phyloP scores from a whole-genome alignment of 805 yeast species.

The Metschnikowia gelsemii region DNA sequence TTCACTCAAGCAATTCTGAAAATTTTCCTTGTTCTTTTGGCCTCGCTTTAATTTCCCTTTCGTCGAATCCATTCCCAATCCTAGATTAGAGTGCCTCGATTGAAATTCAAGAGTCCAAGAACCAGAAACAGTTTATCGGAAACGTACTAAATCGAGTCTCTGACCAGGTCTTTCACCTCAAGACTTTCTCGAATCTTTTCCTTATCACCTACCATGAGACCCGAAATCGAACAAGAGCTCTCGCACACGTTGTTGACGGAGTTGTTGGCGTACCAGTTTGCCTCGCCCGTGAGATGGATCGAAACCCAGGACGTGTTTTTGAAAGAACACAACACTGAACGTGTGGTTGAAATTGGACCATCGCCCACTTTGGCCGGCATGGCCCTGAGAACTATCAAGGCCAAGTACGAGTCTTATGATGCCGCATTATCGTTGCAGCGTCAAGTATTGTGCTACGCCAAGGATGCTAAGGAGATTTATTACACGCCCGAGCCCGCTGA shows the following conservation, averaged over 20 bases:
- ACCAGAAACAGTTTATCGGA: background rate
- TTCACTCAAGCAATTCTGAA: slow-evolving; percentile 3
- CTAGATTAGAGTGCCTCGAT: too few species aligned
- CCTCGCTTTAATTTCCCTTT: background rate
- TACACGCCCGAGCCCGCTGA: slow-evolving; percentile 83
- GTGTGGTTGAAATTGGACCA: slow-evolving; percentile 98
- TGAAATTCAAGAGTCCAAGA: too few species aligned
- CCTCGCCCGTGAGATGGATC: slow-evolving; percentile 99
- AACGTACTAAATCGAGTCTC: too few species aligned
- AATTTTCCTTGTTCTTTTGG: background rate
- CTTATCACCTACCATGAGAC: slow-evolving; percentile 52
- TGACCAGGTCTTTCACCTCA: background rate
- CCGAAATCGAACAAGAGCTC: slow-evolving; percentile 96
- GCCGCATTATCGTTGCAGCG: slow-evolving; percentile 93
- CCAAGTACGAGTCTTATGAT: slow-evolving; percentile 95
- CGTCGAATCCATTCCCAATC: background rate
- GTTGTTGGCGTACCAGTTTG: slow-evolving; percentile 96
- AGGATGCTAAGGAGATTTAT: slow-evolving; percentile 94
- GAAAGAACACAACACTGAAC: slow-evolving; percentile 90
- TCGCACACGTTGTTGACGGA: slow-evolving; percentile 94
- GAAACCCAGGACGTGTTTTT: slow-evolving; percentile 98
- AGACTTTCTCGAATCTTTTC: background rate
- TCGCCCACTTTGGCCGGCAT: slow-evolving; percentile 98
- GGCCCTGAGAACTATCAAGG: slow-evolving; percentile 95
- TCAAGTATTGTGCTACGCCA: slow-evolving; percentile 92